These are phyloP conservation scores for Vicia villosa DNA, from an alignment of 306 rosid species.

Conservation along the genomic window DNA sequence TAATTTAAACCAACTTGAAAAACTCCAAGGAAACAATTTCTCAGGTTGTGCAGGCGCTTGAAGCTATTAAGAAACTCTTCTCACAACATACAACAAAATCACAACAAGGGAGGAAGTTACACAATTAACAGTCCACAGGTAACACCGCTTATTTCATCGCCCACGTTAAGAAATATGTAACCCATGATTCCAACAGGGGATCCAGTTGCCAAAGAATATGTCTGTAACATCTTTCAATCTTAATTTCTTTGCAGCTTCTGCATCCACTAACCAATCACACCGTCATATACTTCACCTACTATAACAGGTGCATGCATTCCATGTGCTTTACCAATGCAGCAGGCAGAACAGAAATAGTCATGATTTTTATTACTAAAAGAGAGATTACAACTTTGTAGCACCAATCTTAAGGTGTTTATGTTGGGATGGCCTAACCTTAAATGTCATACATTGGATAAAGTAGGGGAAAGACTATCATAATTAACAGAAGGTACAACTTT, in stretches of 20 bases:
- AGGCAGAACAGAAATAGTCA: no score
- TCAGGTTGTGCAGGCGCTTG: not conserved
- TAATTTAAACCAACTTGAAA: not conserved
- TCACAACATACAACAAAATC: not conserved
- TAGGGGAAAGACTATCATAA: no score
- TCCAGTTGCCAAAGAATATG: not conserved
- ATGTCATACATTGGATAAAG: no score
- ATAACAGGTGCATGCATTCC: no score
- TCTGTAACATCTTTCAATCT: not conserved
- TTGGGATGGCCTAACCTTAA: no score
- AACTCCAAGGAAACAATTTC: not conserved
- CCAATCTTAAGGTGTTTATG: no score
- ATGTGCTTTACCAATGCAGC: no score
- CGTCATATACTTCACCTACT: not conserved
- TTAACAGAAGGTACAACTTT: no score
- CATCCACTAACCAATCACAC: not conserved
- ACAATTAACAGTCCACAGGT: not conserved
- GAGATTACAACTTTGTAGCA: no score
- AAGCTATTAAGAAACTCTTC: not conserved
- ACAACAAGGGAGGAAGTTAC: not conserved
- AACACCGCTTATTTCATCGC: not conserved
- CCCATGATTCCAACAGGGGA: not conserved
- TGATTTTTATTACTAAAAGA: no score
- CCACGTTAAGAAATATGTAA: not conserved
- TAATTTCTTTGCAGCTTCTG: not conserved